Conservation (phyloP, 257 asterid genomes). For the Nyctanthes arbortristis region DNA sequence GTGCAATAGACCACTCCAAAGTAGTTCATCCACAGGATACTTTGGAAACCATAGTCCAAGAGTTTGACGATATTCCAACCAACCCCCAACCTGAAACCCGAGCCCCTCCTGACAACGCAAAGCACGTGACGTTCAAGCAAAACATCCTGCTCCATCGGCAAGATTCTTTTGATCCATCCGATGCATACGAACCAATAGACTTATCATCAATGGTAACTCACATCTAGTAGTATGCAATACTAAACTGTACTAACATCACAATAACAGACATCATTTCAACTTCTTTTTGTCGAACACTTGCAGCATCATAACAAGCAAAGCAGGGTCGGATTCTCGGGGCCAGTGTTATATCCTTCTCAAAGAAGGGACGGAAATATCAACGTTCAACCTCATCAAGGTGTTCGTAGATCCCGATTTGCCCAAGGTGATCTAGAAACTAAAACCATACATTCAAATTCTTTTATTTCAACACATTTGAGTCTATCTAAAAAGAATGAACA, state of each 20-base stretch:
- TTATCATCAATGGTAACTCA: conserved; percentile 44
- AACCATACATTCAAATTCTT: too few relatives aligned
- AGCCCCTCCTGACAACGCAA: conserved; percentile 23
- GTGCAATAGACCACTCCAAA: conserved; percentile 28
- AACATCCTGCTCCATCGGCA: conserved; percentile 28
- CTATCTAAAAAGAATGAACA: not conserved
- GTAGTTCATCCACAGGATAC: conserved; percentile 18
- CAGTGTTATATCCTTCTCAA: conserved; percentile 38
- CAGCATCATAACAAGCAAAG: conserved; percentile 47
- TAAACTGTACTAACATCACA: too few relatives aligned
- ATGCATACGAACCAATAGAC: conserved; percentile 41
- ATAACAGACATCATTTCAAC: too few relatives aligned
- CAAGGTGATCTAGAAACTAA: conserved; percentile 41
- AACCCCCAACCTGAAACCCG: conserved; percentile 4
- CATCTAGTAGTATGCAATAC: not conserved
- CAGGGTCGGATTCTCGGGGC: conserved; percentile 57
- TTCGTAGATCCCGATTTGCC: conserved; percentile 65
- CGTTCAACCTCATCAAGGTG: conserved; percentile 35
- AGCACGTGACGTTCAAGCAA: conserved; percentile 28
- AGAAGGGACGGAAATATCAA: conserved; percentile 32
- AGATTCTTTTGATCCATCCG: conserved; percentile 55
- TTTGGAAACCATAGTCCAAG: conserved; percentile 39
- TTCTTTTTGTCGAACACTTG: too few relatives aligned
- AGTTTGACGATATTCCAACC: conserved; percentile 28
- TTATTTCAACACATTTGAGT: too few relatives aligned